These are phyloP conservation scores for Talaromyces sp. DNA, from an alignment of 2,329 filamentous ascomycete genomes.

Conservation along the genomic window DNA sequence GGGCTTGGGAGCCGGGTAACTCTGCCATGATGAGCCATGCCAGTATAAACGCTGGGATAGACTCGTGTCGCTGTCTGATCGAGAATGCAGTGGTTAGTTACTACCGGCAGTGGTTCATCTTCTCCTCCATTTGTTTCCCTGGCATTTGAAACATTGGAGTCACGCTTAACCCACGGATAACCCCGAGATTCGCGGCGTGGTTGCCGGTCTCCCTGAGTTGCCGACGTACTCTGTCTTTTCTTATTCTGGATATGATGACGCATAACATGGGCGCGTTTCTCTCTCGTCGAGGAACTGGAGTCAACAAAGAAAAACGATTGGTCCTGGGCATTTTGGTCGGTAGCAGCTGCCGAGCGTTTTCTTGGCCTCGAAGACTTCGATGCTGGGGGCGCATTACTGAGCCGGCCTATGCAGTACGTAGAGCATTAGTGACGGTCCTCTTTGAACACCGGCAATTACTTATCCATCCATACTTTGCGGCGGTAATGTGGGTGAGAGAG, in stretches of 20 bases:
- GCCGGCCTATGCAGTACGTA: background rate
- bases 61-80: background rate
- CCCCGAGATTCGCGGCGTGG: constrained; percentile 14
- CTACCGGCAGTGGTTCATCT: background rate
- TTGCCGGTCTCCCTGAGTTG: constrained; percentile 14
- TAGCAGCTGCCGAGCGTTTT: constrained; percentile 20
- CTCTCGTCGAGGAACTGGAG: constrained; percentile 33
- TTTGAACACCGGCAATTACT: background rate
- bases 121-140: background rate
- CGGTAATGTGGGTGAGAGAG: background rate
- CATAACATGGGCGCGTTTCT: constrained; percentile 41
- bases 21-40: background rate
- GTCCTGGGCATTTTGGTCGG: constrained; percentile 18
- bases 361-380: constrained; percentile 19
- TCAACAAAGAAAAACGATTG: constrained; percentile 39
- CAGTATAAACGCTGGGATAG: background rate
- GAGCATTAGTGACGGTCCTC: background rate
- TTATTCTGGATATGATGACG: constrained; percentile 40
- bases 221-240: constrained; percentile 26
- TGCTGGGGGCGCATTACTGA: background rate
- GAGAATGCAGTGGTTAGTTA: background rate
- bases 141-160: background rate
- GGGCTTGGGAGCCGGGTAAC: constrained; percentile 7
- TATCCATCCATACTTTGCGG: background rate
- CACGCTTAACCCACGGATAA: constrained; percentile 20